Percentiles rank a stretch among this genome's conserved stretches.
Evolutionary conservation across 495 filamentous ascomycete genomes (phyloP).

Genomic region (Aspergillus ellipticus): DNA sequence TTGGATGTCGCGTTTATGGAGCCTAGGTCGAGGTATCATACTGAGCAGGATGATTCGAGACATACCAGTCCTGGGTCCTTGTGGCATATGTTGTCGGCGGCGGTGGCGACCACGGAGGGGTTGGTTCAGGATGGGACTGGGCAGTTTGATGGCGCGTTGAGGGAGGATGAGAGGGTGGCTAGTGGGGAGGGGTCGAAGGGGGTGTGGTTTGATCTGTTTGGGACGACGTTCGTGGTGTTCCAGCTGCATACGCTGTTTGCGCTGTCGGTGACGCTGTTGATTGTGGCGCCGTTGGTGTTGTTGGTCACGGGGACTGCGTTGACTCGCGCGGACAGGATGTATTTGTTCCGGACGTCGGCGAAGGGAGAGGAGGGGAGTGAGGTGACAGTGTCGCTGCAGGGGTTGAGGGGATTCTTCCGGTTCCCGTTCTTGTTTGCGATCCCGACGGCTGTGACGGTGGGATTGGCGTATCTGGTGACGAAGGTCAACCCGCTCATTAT

Average conservation of each 20-base stretch:
- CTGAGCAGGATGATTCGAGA: conserved; percentile 76
- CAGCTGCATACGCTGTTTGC: conserved; percentile 78
- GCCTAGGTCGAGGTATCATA: conserved; percentile 87
- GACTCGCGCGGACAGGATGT: conserved; percentile 67
- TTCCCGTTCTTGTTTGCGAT: conserved; percentile 74
- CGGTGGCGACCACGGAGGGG: conserved; percentile 65
- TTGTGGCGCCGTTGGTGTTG: conserved; percentile 70
- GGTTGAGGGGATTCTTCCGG: conserved; percentile 76
- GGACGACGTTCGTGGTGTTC: conserved; percentile 74
- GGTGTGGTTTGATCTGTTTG: conserved; percentile 96
- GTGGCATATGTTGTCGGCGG: conserved; percentile 90
- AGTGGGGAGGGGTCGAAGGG: conserved; percentile 65
- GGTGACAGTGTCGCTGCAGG: conserved; percentile 61
- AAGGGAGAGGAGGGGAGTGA: conserved; percentile 56
- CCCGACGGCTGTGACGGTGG: conserved; percentile 66
- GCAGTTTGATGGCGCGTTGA: conserved; percentile 59
- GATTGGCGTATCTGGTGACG: conserved; percentile 67
- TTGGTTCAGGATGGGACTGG: conserved; percentile 67
- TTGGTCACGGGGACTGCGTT: conserved; percentile 65
- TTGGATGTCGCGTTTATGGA: conserved; percentile 89
- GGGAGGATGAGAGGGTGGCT: conserved; percentile 59
- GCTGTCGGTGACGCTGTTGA: conserved; percentile 75
- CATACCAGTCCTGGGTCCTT: conserved; percentile 73
- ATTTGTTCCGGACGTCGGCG: conserved; percentile 67
- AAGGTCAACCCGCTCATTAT: conserved; percentile 85